Base-by-base conservation (phyloP, 805 yeast species). In the Candida lessepsii region DNA sequence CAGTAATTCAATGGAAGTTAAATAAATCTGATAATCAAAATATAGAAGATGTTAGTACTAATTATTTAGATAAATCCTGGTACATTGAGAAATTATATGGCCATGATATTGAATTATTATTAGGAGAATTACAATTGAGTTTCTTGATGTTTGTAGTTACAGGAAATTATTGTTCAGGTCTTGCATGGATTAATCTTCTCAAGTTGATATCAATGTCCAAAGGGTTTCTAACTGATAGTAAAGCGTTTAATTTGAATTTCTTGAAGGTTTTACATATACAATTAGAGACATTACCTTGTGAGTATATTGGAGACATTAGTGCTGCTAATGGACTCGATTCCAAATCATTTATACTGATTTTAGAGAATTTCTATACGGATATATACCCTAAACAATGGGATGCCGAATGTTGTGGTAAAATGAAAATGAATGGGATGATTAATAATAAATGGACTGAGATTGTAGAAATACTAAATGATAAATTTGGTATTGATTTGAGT, bases 21-120 rank as follows among this genome's bases (percentile, higher is more conserved):
- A 56, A 67, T 31, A 55, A 70, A 10, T 61, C 63, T 3, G 23
- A 18, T 9, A 26, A 31, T 6, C 6, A 26, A 0, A 60, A 63
- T 10, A 17, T 67, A 0, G 60, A 61, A 3, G 70, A 71, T 35
- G 56, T 70, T 17, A 81, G 86, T 20, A 52, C 59, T 5, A 78
- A 76, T 43, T 74, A 72, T 11, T 44, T 76, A 13, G 91, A 86
- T 54, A 76, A 79, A 48, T 67, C 84, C 1, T 78, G 86, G 81
- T 78, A 76, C 49, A 50, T 83, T 10, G 49, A 59, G 14, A 47
- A 64, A 25, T 51, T 75, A 6, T 70, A 56, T 29, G 63, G 63
- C 17, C 50, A 48, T 16, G 67, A 54, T 38, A 48, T 30, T 14
- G 53, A 51, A 0, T 33, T 52, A 2, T 46, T 77, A 3, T 44